phyloP scores from a whole-genome alignment of 176 grass and related monocot genomes.

The Eremochloa ophiuroides region DNA sequence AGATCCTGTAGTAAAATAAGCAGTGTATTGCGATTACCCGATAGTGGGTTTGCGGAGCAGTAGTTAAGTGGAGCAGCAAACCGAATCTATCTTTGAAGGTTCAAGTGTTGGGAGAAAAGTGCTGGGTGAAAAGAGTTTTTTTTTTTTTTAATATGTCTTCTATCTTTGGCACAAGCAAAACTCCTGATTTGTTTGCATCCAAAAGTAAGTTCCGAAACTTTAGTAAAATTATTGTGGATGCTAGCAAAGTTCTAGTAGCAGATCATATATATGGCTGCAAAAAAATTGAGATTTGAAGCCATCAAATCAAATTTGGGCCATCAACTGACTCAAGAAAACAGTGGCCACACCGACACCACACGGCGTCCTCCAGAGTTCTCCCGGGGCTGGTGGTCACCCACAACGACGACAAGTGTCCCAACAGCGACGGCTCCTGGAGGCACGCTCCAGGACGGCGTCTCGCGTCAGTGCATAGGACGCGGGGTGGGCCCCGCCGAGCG shows the following conservation, averaged over 20 bases:
- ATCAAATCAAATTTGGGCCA: no score
- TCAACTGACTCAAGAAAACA: not conserved
- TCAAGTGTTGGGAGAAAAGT: no score
- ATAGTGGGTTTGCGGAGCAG: no score
- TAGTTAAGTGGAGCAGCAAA: no score
- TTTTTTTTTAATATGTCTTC: no score
- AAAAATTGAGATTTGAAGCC: not conserved
- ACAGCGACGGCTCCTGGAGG: not conserved
- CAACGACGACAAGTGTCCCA: constrained; percentile 27
- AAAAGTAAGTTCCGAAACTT: not conserved
- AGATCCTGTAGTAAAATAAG: no score
- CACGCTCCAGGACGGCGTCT: not conserved
- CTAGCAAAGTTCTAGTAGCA: not conserved
- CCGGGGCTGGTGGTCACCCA: not conserved
- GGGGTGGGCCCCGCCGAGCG: not conserved
- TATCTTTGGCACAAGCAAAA: no score
- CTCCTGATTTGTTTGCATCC: no score
- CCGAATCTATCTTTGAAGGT: no score
- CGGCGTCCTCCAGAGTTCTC: not conserved
- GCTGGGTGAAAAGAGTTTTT: no score
- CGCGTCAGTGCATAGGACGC: not conserved
- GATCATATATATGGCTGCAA: no score
- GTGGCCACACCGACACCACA: not conserved
- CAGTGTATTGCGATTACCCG: no score
- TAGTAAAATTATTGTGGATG: not conserved